phyloP scores from a whole-genome alignment of 2,329 filamentous ascomycete species.

The Fusarium papillatum region DNA sequence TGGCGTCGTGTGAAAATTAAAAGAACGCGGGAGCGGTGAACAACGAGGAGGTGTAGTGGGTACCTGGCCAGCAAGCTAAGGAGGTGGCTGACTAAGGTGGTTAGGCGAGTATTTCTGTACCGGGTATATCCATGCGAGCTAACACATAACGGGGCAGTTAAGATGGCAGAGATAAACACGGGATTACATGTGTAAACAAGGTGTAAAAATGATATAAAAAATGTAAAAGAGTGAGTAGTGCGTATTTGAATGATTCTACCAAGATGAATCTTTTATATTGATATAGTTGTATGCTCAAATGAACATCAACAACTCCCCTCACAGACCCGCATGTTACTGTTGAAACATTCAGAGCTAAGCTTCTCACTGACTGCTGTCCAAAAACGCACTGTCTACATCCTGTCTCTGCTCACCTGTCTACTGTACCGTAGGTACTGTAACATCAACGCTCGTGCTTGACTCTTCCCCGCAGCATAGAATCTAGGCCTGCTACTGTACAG shows the following conservation, averaged over 20 bases:
- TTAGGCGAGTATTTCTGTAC: neutral
- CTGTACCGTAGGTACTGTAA: too few species aligned
- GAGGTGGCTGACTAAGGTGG: neutral
- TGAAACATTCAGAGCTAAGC: neutral
- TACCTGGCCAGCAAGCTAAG: neutral
- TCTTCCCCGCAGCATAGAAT: neutral
- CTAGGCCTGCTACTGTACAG: neutral
- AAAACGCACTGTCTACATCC: neutral
- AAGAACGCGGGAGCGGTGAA: slow-evolving; percentile 1
- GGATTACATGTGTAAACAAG: neutral
- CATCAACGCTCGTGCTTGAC: neutral
- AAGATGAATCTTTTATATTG: neutral
- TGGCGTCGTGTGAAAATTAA: slow-evolving; percentile 1
- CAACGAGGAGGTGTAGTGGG: slow-evolving; percentile 1
- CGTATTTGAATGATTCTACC: neutral
- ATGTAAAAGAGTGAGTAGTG: too few species aligned
- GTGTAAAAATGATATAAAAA: neutral
- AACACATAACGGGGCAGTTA: neutral
- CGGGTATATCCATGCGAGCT: neutral
- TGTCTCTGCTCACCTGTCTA: neutral
- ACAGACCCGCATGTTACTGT: neutral
- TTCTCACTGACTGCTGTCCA: neutral
- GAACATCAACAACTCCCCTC: neutral
- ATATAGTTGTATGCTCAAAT: neutral
- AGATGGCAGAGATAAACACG: neutral